Percentiles rank a stretch among this genome's conserved stretches.
Conservation (phyloP, 306 rosid species). For the Myrica gale region DNA sequence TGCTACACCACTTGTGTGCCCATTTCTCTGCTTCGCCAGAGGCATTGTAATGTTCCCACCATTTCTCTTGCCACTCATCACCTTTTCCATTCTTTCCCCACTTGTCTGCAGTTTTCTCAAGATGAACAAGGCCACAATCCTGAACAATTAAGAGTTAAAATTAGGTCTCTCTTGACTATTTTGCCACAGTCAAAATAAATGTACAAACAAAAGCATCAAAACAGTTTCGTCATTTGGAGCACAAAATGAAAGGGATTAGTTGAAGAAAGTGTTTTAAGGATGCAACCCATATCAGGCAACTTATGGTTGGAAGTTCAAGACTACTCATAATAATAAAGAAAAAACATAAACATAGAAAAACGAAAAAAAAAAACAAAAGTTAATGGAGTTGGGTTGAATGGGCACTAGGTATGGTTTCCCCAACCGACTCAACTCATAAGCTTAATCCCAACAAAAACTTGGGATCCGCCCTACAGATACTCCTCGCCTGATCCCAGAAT, state of each 20-base stretch:
- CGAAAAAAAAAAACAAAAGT: background rate
- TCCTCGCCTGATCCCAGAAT: no score
- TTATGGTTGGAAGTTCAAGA: background rate
- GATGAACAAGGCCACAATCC: constrained; percentile 67
- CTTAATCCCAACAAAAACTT: background rate
- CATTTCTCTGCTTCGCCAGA: constrained; percentile 83
- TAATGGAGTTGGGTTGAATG: background rate
- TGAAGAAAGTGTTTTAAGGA: background rate
- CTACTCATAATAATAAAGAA: background rate
- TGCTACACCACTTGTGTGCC: constrained; percentile 98
- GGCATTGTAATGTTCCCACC: constrained; percentile 79
- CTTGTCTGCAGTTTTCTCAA: constrained; percentile 97
- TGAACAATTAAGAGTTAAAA: constrained; percentile 39
- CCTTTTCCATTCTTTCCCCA: constrained; percentile 88
- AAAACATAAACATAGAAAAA: background rate
- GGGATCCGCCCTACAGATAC: background rate
- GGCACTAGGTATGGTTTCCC: background rate
- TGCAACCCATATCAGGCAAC: background rate
- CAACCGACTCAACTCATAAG: background rate
- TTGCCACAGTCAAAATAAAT: background rate
- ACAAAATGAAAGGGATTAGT: background rate
- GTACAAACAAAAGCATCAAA: background rate
- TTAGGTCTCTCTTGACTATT: background rate
- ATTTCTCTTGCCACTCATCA: constrained; percentile 92
- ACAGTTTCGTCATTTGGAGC: background rate